Percentiles rank a stretch among this genome's conserved stretches.
Evolutionary conservation across 768 basidiomycete species (phyloP).

Genomic region (Mycena filopes): DNA sequence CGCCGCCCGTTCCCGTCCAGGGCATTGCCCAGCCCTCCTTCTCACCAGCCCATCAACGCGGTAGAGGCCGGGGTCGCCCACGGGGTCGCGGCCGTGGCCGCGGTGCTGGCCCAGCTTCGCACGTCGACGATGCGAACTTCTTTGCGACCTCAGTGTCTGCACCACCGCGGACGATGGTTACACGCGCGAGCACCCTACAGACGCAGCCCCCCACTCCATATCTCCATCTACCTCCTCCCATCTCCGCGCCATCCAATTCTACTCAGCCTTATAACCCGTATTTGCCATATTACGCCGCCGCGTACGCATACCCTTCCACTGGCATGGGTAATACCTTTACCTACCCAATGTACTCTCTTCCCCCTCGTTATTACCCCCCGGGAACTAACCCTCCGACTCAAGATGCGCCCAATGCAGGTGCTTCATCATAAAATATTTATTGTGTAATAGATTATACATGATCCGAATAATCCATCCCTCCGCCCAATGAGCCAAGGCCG

Average conservation of each 20-base stretch:
- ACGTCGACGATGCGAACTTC: neutral
- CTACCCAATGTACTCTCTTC: constrained; percentile 6
- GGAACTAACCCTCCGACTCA: neutral
- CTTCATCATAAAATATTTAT: neutral
- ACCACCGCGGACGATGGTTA: neutral
- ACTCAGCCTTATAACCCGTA: neutral
- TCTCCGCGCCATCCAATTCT: neutral
- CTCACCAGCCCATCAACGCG: constrained; percentile 3
- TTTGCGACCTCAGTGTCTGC: neutral
- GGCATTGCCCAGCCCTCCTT: constrained; percentile 15
- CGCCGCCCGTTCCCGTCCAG: too few relatives aligned
- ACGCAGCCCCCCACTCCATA: neutral
- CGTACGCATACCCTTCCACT: neutral
- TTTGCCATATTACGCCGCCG: neutral
- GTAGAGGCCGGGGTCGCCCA: neutral
- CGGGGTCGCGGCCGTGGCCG: constrained; percentile 1
- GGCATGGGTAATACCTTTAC: neutral
- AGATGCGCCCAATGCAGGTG: constrained; percentile 1
- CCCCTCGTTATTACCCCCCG: constrained; percentile 11
- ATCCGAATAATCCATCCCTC: constrained; percentile 14
- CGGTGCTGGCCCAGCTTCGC: neutral
- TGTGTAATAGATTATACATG: neutral
- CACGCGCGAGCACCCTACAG: neutral
- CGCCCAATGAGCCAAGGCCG: constrained; percentile 15
- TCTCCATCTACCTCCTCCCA: neutral